phyloP scores from a whole-genome alignment of 495 filamentous ascomycete genomes.

The Aspergillus indologenus region DNA sequence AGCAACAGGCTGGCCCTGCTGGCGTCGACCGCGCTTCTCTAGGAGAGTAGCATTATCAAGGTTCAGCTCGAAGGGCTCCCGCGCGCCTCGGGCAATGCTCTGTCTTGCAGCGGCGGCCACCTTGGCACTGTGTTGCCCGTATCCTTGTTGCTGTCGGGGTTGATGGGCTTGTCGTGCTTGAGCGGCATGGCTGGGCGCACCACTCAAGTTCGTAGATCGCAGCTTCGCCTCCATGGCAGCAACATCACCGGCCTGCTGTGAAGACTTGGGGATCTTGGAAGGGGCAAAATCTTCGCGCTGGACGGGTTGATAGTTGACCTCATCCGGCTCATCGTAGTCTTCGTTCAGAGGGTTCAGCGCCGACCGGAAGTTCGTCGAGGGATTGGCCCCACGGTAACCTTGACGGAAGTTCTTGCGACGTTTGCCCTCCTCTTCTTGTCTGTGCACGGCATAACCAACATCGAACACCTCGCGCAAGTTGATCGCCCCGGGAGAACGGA shows the following conservation, averaged over 20 bases:
- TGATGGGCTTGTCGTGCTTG: constrained; percentile 57
- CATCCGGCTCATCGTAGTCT: constrained; percentile 60
- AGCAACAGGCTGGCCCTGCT: constrained; percentile 32
- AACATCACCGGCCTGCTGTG: constrained; percentile 56
- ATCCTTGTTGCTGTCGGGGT: constrained; percentile 57
- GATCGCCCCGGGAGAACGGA: constrained; percentile 91
- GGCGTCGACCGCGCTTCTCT: constrained; percentile 61
- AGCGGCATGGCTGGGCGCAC: constrained; percentile 48
- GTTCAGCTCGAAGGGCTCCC: constrained; percentile 80
- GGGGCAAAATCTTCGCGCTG: constrained; percentile 46
- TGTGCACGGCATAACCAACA: constrained; percentile 92
- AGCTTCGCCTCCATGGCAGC: constrained; percentile 82
- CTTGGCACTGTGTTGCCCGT: constrained; percentile 74
- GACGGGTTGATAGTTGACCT: constrained; percentile 38
- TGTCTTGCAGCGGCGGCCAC: constrained; percentile 78
- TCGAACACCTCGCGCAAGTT: constrained; percentile 97
- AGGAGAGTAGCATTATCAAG: constrained; percentile 86
- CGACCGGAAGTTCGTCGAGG: constrained; percentile 39
- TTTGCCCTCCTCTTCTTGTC: constrained; percentile 94
- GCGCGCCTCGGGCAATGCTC: constrained; percentile 62
- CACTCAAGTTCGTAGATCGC: constrained; percentile 68
- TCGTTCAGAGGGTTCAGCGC: constrained; percentile 69
- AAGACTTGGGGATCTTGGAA: constrained; percentile 66
- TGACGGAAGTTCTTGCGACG: constrained; percentile 71
- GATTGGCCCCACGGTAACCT: constrained; percentile 60